Conservation (phyloP, 768 basidiomycete species). For the Rhizopogon roseolus region DNA sequence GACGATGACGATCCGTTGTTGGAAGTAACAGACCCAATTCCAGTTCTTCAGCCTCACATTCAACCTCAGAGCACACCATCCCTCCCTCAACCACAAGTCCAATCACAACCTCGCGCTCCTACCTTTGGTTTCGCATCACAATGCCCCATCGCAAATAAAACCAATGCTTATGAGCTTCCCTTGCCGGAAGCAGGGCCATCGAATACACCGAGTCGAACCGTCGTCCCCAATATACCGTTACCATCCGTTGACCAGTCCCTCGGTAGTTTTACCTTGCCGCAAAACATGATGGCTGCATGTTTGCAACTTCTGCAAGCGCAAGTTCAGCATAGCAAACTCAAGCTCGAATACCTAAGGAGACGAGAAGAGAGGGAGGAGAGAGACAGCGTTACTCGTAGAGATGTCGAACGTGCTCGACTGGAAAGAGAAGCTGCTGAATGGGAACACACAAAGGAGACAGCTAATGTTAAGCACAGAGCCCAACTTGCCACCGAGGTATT, state of each 20-base stretch:
- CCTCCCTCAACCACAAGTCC: constrained; percentile 27
- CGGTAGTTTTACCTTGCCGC: constrained; percentile 48
- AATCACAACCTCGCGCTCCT: constrained; percentile 15
- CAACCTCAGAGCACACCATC: constrained; percentile 28
- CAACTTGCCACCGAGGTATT: constrained; percentile 66
- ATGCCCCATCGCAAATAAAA: constrained; percentile 7
- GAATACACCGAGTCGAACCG: constrained; percentile 11
- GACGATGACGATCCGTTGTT: constrained; percentile 47
- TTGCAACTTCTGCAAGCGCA: constrained; percentile 63
- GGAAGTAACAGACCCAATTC: constrained; percentile 33
- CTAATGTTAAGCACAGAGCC: constrained; percentile 53
- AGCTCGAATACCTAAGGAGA: constrained; percentile 62
- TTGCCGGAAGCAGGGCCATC: constrained; percentile 16
- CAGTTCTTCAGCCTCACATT: constrained; percentile 29
- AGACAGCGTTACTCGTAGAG: constrained; percentile 46
- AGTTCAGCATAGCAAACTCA: constrained; percentile 63
- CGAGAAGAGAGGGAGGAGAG: constrained; percentile 68
- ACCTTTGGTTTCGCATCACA: constrained; percentile 11
- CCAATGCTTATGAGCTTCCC: constrained; percentile 12
- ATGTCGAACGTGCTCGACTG: constrained; percentile 46
- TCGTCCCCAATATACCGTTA: constrained; percentile 7
- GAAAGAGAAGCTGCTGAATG: constrained; percentile 56
- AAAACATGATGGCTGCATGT: constrained; percentile 51
- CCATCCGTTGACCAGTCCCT: constrained; percentile 35
- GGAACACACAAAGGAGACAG: constrained; percentile 47